These are phyloP conservation scores for Emydomyces testavorans DNA, from an alignment of 2,329 filamentous ascomycete species.

Conservation along the genomic window DNA sequence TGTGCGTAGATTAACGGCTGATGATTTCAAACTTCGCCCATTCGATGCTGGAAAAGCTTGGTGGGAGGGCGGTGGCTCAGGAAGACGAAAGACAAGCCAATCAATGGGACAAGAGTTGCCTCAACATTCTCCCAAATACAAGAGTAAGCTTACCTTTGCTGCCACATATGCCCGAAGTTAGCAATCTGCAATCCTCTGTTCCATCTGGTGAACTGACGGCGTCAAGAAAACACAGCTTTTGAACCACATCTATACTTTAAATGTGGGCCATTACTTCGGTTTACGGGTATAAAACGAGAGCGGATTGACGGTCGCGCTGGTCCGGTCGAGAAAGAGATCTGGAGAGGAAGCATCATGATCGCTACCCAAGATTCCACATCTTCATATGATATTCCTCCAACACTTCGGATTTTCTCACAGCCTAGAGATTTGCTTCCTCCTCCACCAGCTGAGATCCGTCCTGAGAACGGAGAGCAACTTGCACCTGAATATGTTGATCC, in stretches of 20 bases:
- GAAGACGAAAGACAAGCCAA: slow-evolving; percentile 38
- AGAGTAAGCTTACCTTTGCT: slow-evolving; percentile 20
- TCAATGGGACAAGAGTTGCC: slow-evolving; percentile 22
- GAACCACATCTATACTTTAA: slow-evolving; percentile 74
- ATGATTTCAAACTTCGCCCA: slow-evolving; percentile 49
- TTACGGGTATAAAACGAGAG: slow-evolving; percentile 64
- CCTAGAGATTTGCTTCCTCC: slow-evolving; percentile 71
- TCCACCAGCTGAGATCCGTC: slow-evolving; percentile 57
- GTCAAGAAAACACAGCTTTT: slow-evolving; percentile 50
- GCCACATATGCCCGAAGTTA: not conserved
- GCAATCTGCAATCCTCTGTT: not conserved
- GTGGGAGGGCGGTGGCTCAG: slow-evolving; percentile 57
- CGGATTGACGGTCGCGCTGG: slow-evolving; percentile 26
- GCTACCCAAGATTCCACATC: slow-evolving; percentile 78
- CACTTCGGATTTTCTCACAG: slow-evolving; percentile 73
- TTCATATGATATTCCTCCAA: slow-evolving; percentile 66
- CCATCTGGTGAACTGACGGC: slow-evolving; percentile 32
- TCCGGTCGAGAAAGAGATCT: slow-evolving; percentile 57
- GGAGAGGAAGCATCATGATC: slow-evolving; percentile 92
- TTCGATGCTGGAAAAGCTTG: slow-evolving; percentile 47
- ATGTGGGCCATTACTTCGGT: slow-evolving; percentile 81
- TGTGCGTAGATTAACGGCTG: slow-evolving; percentile 48
- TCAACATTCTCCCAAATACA: slow-evolving; percentile 25
- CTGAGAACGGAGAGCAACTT: slow-evolving; percentile 48
- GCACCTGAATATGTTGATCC: slow-evolving; percentile 77